Evolutionary conservation across 2,329 filamentous ascomycete genomes (phyloP), one percentile per base, ranked within the genome.

Genomic region (Dactylonectria estremocensis): DNA sequence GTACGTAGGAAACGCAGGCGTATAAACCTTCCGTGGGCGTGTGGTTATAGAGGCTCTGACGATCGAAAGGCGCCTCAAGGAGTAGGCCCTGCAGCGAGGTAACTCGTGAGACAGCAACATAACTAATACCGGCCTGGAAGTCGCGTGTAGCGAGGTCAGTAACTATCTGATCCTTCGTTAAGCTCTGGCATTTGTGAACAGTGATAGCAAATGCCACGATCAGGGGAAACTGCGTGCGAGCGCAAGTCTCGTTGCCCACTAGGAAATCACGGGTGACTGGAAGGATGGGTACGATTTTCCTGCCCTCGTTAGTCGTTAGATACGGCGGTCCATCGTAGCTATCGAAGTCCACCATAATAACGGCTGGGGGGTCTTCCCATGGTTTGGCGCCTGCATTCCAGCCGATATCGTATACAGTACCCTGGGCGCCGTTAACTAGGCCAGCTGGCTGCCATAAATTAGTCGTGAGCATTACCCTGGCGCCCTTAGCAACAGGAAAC

Each of bases 121-220:
- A 46, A 20, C 43, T 46, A 46, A 46, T 46, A 20, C 43, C 43
- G 43, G 43, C 43, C 18, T 46, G 43, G 43, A 46, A 46, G 43
- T 46, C 18, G 43, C 43, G 43, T 46, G 18, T 46, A 43, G 37
- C 37, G 11, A 43, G 37, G 37, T 43, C 14, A 43, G 37, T 43
- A 43, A 43, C 37, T 43, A 43, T n/a, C 37, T 14, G 37, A 43
- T 43, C 37, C 37, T 43, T 43, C 37, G 14, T 13, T 43, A 43
- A 13, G 37, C 37, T 43, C 37, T 43, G 37, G 37, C 37, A 43
- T 14, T 43, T 43, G 37, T 43, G 14, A 43, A 43, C 37, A 43
- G 37, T 43, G 37, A 43, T 43, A 43, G 37, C 14, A 43, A 43
- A 43, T 43, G 37, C 37, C 37, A 43, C 37, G 37, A 43, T 43